Conservation (phyloP, 495 filamentous ascomycete genomes). For the Astrothelium macrocarpum region DNA sequence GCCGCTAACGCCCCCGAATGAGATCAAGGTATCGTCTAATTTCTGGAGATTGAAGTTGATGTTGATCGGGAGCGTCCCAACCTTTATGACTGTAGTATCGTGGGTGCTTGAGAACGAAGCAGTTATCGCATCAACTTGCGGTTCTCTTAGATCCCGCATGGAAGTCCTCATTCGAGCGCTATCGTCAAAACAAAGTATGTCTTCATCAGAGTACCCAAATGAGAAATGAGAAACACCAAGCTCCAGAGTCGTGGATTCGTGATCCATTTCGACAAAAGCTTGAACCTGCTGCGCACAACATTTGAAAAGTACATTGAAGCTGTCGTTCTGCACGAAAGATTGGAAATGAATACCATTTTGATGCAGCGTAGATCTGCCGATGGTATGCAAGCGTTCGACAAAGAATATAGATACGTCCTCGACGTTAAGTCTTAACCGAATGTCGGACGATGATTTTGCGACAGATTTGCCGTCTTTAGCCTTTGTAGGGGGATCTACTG, state of each 20-base stretch:
- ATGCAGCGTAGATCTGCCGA: not conserved
- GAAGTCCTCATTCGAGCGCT: constrained; percentile 62
- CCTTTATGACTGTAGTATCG: constrained; percentile 37
- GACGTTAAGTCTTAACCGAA: not conserved
- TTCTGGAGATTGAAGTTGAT: constrained; percentile 68
- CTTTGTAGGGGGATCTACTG: not conserved
- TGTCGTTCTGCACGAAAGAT: not conserved
- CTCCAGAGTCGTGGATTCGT: not conserved
- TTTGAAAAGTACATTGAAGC: not conserved
- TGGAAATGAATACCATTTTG: not conserved
- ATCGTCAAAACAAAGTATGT: constrained; percentile 64
- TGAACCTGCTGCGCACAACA: not conserved
- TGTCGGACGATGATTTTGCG: not conserved
- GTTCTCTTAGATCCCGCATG: constrained; percentile 48
- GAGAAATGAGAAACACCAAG: constrained; percentile 34
- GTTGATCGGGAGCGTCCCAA: constrained; percentile 74
- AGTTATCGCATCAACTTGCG: constrained; percentile 16
- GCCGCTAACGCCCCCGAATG: constrained; percentile 87
- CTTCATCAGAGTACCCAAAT: constrained; percentile 63
- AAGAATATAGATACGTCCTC: not conserved
- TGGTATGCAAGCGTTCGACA: not conserved
- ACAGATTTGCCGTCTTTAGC: not conserved
- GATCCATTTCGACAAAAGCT: not conserved
- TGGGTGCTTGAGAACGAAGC: not conserved
- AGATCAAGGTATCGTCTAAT: constrained; percentile 76